Base-by-base conservation (phyloP, 2,329 filamentous ascomycete species). In the Aureobasidium sp. region DNA sequence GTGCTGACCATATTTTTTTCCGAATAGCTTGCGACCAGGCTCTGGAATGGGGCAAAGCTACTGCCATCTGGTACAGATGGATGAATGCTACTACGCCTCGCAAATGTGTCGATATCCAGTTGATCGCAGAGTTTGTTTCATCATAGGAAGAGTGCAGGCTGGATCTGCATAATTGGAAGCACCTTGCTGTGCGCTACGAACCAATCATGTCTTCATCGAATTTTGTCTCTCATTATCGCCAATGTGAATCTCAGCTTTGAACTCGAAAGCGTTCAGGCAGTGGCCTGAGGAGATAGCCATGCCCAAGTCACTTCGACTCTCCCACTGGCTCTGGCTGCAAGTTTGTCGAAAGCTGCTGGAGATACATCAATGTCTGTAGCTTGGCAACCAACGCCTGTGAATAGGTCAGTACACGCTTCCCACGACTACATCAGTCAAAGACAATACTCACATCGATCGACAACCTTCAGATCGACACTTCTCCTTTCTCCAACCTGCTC, bases 381-480 rank as follows among this genome's bases (percentile, higher is more conserved):
- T 29, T 66, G 67, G 66, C 82, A 84, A 0, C 75, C 79, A 0
- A 67, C 61, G 48, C 65, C 65, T 65, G 24, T 22, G 40, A 17
- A 5, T 7, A 15, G 1, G 50, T 63, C 35, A 58, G 44, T 19
- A 39, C 9, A 31, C 17, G 6, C 11, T 24, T 12, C 3, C 15
- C 33, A 24, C 14, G n/a, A 11, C 19, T 19, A 15, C 15, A 7
- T 35, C 37, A 17, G 2, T 14, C 12, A 33, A 22, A 44, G 44
- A 19, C 3, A 39, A 42, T 42, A 61, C 64, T 57, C 68, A 74
- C 87, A 91, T 57, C 86, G 79, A 73, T 91, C 88, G 6, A 90
- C 86, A 7, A 91, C 83, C 22, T 75, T 85, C 29, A 89, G 79
- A 66, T 85, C 83, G 14, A 85, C 78, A 44, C 79, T 85, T 64